phyloP scores from a whole-genome alignment of 2,329 filamentous ascomycete genomes.

The Xylariaceae sp. region DNA sequence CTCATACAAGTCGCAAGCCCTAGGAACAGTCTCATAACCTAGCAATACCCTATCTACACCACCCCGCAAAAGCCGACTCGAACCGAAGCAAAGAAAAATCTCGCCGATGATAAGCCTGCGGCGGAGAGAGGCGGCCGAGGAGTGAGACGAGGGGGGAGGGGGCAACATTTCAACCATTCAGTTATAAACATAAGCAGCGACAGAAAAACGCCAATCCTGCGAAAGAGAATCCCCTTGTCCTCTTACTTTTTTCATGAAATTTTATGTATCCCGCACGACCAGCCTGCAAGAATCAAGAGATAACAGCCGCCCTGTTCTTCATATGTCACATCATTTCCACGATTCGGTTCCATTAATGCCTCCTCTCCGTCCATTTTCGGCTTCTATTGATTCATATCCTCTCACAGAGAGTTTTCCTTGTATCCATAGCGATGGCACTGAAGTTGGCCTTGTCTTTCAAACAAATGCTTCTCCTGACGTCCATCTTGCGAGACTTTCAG shows the following conservation, averaged over 20 bases:
- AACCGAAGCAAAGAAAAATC: too few species aligned
- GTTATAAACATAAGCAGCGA: background rate
- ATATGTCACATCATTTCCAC: background rate
- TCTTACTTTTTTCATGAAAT: background rate
- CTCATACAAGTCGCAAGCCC: too few species aligned
- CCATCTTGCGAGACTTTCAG: background rate
- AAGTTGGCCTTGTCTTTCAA: background rate
- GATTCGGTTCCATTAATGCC: background rate
- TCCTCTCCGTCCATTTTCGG: background rate
- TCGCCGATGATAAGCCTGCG: too few species aligned
- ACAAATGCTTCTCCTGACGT: background rate
- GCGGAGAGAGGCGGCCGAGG: background rate
- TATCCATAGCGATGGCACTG: background rate
- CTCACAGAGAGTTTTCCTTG: slow-evolving; percentile 7
- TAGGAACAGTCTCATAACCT: too few species aligned
- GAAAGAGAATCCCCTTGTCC: background rate
- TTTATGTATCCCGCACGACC: slow-evolving; percentile 1
- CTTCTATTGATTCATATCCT: background rate
- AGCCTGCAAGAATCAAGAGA: background rate
- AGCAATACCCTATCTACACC: too few species aligned
- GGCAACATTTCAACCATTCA: background rate
- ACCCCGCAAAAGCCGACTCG: too few species aligned
- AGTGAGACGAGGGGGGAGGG: background rate
- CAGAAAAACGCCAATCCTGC: background rate
- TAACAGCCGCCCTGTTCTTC: slow-evolving; percentile 1